Percentiles rank a stretch among this genome's conserved stretches.
These are phyloP conservation scores for Arctium lappa DNA, from an alignment of 129 eudicot species.

Conservation along the genomic window DNA sequence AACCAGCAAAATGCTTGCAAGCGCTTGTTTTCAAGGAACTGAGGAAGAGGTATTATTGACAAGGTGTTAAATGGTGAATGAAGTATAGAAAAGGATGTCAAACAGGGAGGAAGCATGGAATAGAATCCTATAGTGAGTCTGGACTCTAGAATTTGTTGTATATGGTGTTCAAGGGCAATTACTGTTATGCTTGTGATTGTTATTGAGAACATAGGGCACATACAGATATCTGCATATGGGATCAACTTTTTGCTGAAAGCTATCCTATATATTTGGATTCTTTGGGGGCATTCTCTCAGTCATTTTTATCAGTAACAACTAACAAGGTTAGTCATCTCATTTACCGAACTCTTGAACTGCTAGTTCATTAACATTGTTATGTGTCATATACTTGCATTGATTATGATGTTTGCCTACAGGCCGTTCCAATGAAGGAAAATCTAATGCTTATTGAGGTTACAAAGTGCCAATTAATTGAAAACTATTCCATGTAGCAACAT, in stretches of 20 bases:
- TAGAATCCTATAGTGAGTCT: not conserved
- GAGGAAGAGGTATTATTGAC: not conserved
- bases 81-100: not conserved
- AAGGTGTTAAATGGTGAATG: not conserved
- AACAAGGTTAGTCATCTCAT: not conserved
- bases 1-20: no score
- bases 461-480: not conserved
- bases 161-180: not conserved
- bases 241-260: not conserved
- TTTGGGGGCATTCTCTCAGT: not conserved
- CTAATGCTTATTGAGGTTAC: not conserved
- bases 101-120: not conserved
- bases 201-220: not conserved
- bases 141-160: not conserved
- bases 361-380: not conserved
- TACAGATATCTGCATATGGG: not conserved
- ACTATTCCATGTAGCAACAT: not conserved
- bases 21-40: not conserved
- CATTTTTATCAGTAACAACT: not conserved
- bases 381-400: not conserved
- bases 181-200: not conserved
- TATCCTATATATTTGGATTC: not conserved
- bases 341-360: not conserved
- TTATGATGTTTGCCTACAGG: not conserved
- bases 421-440: not conserved